Percentiles rank a stretch among this genome's conserved stretches.
These are phyloP conservation scores for Trametes sanguinea DNA, from an alignment of 768 basidiomycete genomes.

Conservation along the genomic window DNA sequence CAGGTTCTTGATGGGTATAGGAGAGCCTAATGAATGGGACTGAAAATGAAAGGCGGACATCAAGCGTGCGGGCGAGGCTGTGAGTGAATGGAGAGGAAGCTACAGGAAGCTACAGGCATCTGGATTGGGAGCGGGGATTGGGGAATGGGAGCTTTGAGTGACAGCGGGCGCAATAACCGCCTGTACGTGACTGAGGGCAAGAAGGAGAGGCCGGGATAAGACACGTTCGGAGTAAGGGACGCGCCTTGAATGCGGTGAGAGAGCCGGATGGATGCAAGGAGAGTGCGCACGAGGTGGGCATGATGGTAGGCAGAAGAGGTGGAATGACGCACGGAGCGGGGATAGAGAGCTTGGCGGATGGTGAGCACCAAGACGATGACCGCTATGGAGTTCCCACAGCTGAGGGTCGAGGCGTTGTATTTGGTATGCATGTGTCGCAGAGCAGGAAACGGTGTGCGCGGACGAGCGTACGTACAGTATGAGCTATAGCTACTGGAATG, in stretches of 20 bases:
- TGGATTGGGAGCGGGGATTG: slow-evolving; percentile 7
- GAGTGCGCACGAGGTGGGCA: slow-evolving; percentile 12
- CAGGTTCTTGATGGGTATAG: too few species aligned
- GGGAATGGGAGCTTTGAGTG: background rate
- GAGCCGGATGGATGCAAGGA: background rate
- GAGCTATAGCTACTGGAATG: too few species aligned
- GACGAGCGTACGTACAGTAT: too few species aligned
- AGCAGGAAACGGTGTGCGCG: too few species aligned
- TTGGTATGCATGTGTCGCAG: too few species aligned
- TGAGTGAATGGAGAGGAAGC: slow-evolving; percentile 10
- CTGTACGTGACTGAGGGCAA: background rate
- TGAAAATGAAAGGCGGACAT: too few species aligned
- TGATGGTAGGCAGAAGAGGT: slow-evolving; percentile 3
- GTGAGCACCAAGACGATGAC: too few species aligned
- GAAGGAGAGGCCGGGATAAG: slow-evolving; percentile 7
- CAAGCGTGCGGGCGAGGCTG: too few species aligned
- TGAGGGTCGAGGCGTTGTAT: too few species aligned
- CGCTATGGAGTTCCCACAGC: too few species aligned
- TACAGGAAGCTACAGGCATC: background rate
- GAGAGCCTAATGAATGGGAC: too few species aligned
- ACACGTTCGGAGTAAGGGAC: slow-evolving; percentile 7
- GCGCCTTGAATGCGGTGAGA: background rate
- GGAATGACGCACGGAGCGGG: slow-evolving; percentile 18
- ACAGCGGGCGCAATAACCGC: slow-evolving; percentile 9
- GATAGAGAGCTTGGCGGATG: slow-evolving; percentile 7